Evolutionary conservation across 345 rosid species (phyloP).

Genomic region (Toxicodendron radicans): DNA sequence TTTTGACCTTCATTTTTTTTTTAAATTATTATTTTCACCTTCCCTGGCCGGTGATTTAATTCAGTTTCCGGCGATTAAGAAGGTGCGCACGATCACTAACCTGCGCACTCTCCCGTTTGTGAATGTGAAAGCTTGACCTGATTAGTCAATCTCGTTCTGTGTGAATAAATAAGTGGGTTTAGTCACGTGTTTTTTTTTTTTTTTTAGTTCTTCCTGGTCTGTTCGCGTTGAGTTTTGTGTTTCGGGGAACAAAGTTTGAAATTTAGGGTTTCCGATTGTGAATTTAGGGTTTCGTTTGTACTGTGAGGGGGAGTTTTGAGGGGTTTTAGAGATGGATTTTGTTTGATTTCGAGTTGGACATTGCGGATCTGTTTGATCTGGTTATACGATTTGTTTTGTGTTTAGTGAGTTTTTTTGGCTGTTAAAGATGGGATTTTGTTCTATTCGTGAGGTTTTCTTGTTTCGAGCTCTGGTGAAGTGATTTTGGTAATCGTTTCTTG

Average conservation of each 20-base stretch:
- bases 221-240: slow-evolving; percentile 24
- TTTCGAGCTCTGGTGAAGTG: slow-evolving; percentile 27
- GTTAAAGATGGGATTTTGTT: slow-evolving; percentile 13
- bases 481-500: neutral
- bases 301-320: slow-evolving; percentile 35
- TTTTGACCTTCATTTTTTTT: slow-evolving; percentile 9
- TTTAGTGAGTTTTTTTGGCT: slow-evolving; percentile 18
- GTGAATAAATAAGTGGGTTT: neutral
- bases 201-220: slow-evolving; percentile 22
- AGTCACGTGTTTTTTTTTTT: slow-evolving; percentile 29
- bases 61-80: slow-evolving; percentile 50
- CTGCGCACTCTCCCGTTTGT: slow-evolving; percentile 38
- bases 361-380: slow-evolving; percentile 58
- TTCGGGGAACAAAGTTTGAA: slow-evolving; percentile 14
- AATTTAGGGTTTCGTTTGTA: slow-evolving; percentile 22
- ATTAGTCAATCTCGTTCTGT: slow-evolving; percentile 25
- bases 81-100: slow-evolving; percentile 49
- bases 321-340: slow-evolving; percentile 40
- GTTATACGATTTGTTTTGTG: slow-evolving; percentile 11
- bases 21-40: neutral
- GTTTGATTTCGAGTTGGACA: slow-evolving; percentile 23
- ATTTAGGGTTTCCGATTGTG: slow-evolving; percentile 28
- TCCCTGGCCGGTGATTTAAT: slow-evolving; percentile 37
- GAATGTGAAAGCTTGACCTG: slow-evolving; percentile 22
- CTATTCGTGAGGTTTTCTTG: neutral